A percentile compares a stretch with the other conserved stretches of the same genome.
Conservation (phyloP, 129 eudicot species). For the Flaveria trinervia region DNA sequence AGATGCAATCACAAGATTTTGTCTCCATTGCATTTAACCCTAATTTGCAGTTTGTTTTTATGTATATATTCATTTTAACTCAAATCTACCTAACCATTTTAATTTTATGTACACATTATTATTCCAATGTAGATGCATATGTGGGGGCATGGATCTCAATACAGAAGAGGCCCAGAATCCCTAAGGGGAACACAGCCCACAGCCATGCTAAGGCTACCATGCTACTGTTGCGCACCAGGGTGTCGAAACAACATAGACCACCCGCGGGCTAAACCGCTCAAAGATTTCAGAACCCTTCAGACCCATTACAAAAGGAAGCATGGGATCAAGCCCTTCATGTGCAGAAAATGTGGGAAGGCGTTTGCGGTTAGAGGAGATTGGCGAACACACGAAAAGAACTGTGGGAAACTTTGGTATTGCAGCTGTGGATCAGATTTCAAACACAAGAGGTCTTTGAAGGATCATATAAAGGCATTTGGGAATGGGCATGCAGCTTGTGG, state of each 20-base stretch:
- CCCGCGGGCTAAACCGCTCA: constrained; percentile 84
- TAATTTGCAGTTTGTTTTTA: background rate
- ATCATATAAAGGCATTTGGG: constrained; percentile 62
- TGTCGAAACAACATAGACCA: constrained; percentile 93
- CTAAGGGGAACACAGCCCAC: constrained; percentile 84
- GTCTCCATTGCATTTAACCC: background rate
- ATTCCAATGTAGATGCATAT: constrained; percentile 42
- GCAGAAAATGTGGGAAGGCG: constrained; percentile 80
- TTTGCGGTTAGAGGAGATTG: constrained; percentile 87
- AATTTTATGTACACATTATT: background rate
- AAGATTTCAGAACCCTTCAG: constrained; percentile 92
- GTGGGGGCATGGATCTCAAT: constrained; percentile 99
- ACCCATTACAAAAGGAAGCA: constrained; percentile 92
- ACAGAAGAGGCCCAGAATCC: constrained; percentile 85
- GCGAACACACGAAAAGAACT: constrained; percentile 94
- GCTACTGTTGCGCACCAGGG: constrained; percentile 86
- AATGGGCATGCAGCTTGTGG: constrained; percentile 63
- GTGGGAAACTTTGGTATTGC: constrained; percentile 92
- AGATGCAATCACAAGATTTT: constrained; percentile 1
- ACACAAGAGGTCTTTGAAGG: constrained; percentile 51
- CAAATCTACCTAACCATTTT: no score
- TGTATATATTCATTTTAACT: background rate
- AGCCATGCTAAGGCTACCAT: constrained; percentile 82
- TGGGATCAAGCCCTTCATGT: constrained; percentile 80
- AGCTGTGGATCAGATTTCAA: constrained; percentile 44